Evolutionary conservation across 208 protist species (phyloP), one percentile per base, ranked within the genome.

Genomic region (Zelonia costaricensis): DNA sequence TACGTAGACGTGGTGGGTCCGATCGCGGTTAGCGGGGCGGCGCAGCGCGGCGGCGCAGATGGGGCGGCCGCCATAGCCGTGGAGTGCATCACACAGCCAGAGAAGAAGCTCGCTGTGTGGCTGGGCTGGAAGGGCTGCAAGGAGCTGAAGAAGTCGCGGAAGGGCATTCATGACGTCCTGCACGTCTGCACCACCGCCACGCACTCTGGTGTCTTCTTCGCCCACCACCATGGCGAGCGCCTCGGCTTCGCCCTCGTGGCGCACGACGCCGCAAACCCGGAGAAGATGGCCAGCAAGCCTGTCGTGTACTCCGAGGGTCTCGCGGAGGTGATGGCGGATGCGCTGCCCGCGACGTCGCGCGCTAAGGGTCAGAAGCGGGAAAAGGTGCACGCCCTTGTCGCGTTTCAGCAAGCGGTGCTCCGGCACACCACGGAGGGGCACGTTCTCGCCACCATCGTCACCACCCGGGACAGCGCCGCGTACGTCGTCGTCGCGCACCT

Each of bases 401-500:
- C 51, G 2, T 65, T 88, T 15, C 62, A 59, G n/a, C 53, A 68
- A 1, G 73, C 76, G 13, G 49, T 53, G 16, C 38, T 90, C 15
- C 69, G 76, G 4, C 25, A 80, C 12, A 86, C 73, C 20, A 20
- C 46, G 12, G 45, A 52, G 10, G 82, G 74, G 0, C 44, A 70
- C 20, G 74, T 93, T 1, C 51, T 86, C 1, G 69, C 63, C 10
- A 54, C 72, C 3, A 55, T 88, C 12, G 12, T 88, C 0, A 9
- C 58, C 0, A 68, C 51, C 2, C 56, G 36, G 9, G 3, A 25
- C 13, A 74, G 70, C 4, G 60, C 62, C 3, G 16, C 63, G 1
- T 80, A 79, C 60, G 45, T 80, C 9, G 23, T 87, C 9, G 71
- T 83, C 9, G 80, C 68, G 23, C 52, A 78, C 55, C 43, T 86